Base-by-base conservation (phyloP, 2,329 filamentous ascomycete genomes). In the Hymenoscyphus occultus region DNA sequence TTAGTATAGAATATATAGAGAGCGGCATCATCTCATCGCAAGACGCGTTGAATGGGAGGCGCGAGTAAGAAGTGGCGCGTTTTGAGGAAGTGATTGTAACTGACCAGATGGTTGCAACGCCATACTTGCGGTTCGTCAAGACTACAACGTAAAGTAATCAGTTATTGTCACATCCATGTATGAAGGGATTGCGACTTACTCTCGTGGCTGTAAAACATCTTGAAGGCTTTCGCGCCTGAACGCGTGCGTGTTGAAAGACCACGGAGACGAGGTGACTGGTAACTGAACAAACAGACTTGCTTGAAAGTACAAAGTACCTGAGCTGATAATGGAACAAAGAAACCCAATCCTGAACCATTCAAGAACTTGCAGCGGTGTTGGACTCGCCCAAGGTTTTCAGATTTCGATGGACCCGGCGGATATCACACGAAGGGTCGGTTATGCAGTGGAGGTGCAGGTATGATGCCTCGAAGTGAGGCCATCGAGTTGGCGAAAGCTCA, bases 121-220 rank as follows among this genome's bases (percentile, higher is more conserved):
- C 95, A 84, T 97, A 91, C 76, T 95, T 90, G 74, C 88, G 88
- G 68, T 86, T 94, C 3, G 89, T 95, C 63, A 99, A 86, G 66
- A 99, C 86, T 89, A 64, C 5, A 45, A 12, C 22, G n/a, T 74
- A 45, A 12, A 19, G n/a, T 74, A 80, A 93, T 72, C 32, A 74
- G 66, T 54, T 56, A 19, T 4, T n/a, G 58, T 7, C 28, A 12
- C 39, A 59, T 9, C 31, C 16, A 14, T 48, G 3, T 12, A 56
- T 22, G 56, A 13, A 61, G 14, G 42, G 5, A 39, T 39, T 19
- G 32, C 31, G 19, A 78, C 88, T 75, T 81, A 95, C 94, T 92
- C 79, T 97, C 93, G 79, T 97, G 92, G 73, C 91, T 96, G 80
- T 97, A 98, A 76, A 97, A 97, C 93, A 97, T 97, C 19, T 48